These are phyloP conservation scores for Forsythia suspensa DNA, from an alignment of 257 asterid species.

Conservation along the genomic window DNA sequence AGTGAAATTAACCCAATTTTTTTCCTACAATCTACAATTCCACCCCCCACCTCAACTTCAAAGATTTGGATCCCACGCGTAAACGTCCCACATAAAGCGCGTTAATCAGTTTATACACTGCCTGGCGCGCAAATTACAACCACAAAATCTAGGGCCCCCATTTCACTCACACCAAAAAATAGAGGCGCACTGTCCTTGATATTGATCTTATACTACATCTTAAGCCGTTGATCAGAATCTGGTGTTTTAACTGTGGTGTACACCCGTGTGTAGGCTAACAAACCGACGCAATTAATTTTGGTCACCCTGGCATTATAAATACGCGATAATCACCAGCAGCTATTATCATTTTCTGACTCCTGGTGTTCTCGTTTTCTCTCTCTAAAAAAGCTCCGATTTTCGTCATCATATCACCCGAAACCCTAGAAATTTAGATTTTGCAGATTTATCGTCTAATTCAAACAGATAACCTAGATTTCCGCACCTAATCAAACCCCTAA, in stretches of 20 bases:
- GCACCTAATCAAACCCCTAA: background rate
- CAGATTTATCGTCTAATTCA: background rate
- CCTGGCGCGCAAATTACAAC: background rate
- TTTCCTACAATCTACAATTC: no score
- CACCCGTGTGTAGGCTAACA: background rate
- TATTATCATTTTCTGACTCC: background rate
- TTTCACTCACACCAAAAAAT: background rate
- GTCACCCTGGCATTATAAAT: background rate
- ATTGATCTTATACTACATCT: background rate
- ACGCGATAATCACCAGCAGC: background rate
- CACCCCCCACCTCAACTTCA: no score
- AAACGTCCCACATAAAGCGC: background rate
- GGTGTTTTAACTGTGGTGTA: no score
- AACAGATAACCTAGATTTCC: background rate
- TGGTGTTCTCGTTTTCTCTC: background rate
- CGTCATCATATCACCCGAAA: background rate
- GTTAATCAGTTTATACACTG: background rate
- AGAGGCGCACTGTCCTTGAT: background rate
- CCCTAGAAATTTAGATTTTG: background rate
- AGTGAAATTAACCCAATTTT: no score
- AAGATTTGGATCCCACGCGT: background rate
- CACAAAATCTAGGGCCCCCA: background rate
- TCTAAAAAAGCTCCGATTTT: background rate
- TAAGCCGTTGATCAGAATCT: background rate
- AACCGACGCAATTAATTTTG: background rate